phyloP scores from a whole-genome alignment of 2,329 filamentous ascomycete species.

The Alternaria sp. region DNA sequence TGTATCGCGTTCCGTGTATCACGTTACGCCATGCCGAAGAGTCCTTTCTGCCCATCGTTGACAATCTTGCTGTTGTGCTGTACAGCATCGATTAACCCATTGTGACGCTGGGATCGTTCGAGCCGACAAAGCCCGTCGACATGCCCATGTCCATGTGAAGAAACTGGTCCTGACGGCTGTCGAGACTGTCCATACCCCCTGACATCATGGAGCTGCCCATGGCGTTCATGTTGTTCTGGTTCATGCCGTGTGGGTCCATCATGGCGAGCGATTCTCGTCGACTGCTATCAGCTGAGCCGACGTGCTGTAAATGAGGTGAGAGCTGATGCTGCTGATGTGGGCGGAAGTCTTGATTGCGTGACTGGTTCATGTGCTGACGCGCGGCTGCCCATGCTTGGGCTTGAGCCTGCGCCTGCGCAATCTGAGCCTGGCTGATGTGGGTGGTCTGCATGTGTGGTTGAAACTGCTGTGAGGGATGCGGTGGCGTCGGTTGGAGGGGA shows the following conservation, averaged over 20 bases:
- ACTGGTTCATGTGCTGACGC: constrained; percentile 50
- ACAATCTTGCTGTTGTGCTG: constrained; percentile 7
- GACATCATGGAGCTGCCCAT: constrained; percentile 31
- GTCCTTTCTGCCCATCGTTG: constrained; percentile 5
- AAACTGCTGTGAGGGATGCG: constrained; percentile 38
- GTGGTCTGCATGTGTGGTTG: constrained; percentile 38
- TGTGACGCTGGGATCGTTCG: constrained; percentile 30
- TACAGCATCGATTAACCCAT: constrained; percentile 24
- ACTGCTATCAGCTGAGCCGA: constrained; percentile 43
- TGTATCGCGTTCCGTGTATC: constrained; percentile 12
- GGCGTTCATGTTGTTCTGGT: constrained; percentile 20
- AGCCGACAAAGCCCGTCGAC: constrained; percentile 38
- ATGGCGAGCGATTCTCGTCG: constrained; percentile 42
- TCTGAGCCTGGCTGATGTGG: constrained; percentile 41
- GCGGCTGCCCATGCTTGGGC: constrained; percentile 44
- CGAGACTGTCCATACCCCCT: constrained; percentile 46
- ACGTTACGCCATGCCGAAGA: constrained; percentile 14
- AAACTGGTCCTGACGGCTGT: constrained; percentile 43
- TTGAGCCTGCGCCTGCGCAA: constrained; percentile 35
- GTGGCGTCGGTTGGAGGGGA: constrained; percentile 42
- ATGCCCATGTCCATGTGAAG: constrained; percentile 45
- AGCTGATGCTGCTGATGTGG: constrained; percentile 41
- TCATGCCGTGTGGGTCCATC: constrained; percentile 41
- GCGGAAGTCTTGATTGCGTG: constrained; percentile 43
- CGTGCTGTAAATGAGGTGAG: constrained; percentile 36